These are phyloP conservation scores for Usnea hakonensis DNA, from an alignment of 495 filamentous ascomycete genomes.

Conservation along the genomic window DNA sequence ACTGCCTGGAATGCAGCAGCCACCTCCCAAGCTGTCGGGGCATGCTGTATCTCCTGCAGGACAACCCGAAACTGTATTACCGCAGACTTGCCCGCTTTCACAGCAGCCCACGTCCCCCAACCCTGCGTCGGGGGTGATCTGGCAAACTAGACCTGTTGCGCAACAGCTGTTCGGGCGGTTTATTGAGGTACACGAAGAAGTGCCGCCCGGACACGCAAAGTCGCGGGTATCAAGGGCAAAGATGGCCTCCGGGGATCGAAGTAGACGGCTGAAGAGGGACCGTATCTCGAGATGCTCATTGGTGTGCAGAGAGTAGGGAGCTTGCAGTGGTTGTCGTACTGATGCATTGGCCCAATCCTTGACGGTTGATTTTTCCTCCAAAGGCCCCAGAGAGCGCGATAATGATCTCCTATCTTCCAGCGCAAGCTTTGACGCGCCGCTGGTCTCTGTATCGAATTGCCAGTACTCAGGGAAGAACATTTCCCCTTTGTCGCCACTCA, in stretches of 20 bases:
- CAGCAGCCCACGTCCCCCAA: slow-evolving; percentile 81
- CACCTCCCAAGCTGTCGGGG: slow-evolving; percentile 61
- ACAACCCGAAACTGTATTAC: slow-evolving; percentile 56
- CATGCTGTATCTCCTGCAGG: slow-evolving; percentile 59
- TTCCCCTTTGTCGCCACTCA: slow-evolving; percentile 72
- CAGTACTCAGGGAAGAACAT: slow-evolving; percentile 70
- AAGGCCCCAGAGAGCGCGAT: background rate
- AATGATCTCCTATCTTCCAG: slow-evolving; percentile 31
- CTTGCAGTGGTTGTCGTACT: slow-evolving; percentile 30
- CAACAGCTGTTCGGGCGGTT: slow-evolving; percentile 74
- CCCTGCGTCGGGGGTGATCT: slow-evolving; percentile 63
- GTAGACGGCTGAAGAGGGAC: slow-evolving; percentile 21
- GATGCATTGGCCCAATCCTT: slow-evolving; percentile 20
- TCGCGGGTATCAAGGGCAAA: slow-evolving; percentile 36
- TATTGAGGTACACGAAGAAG: slow-evolving; percentile 57
- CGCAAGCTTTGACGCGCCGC: slow-evolving; percentile 20
- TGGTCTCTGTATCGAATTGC: slow-evolving; percentile 37
- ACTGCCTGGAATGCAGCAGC: slow-evolving; percentile 80
- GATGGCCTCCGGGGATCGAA: slow-evolving; percentile 18
- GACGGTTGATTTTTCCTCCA: background rate
- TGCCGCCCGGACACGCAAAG: slow-evolving; percentile 71
- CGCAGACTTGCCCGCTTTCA: slow-evolving; percentile 61
- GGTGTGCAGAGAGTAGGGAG: slow-evolving; percentile 35
- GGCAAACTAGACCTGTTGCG: slow-evolving; percentile 55
- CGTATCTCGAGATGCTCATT: slow-evolving; percentile 12